A percentile compares a stretch with the other conserved stretches of the same genome.
These are phyloP conservation scores for Zymoseptoria passerinii DNA, from an alignment of 2,329 filamentous ascomycete genomes.

Conservation along the genomic window DNA sequence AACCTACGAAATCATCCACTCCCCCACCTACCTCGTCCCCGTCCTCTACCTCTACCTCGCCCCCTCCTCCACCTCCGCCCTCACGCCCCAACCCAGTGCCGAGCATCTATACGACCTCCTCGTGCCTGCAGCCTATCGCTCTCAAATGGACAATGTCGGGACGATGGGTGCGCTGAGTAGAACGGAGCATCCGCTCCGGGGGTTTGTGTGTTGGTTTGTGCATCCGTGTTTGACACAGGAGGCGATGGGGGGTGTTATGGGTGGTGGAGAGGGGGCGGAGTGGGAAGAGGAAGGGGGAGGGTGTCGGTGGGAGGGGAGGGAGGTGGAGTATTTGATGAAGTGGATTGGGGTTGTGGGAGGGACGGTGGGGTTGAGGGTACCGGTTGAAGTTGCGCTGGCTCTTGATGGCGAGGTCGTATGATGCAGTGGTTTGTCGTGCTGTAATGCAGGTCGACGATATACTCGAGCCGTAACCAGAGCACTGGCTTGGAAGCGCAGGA, in stretches of 20 bases:
- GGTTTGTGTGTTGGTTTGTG: conserved; percentile 74
- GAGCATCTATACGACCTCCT: conserved; percentile 31
- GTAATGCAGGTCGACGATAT: conserved; percentile 47
- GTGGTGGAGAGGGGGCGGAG: conserved; percentile 7
- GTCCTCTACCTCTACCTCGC: conserved; percentile 33
- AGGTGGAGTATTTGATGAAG: conserved; percentile 66
- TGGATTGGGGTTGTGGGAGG: conserved; percentile 86
- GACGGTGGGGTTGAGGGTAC: conserved; percentile 59
- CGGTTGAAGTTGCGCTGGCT: conserved; percentile 14
- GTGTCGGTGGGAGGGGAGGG: conserved; percentile 26
- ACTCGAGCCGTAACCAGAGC: conserved; percentile 29
- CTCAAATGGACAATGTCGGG: conserved; percentile 28
- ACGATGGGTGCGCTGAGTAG: conserved; percentile 26
- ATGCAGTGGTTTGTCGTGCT: background rate
- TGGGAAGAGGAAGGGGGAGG: background rate
- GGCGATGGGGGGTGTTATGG: conserved; percentile 54
- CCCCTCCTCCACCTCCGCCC: background rate
- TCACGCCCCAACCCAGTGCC: background rate
- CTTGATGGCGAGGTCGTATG: background rate
- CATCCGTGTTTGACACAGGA: conserved; percentile 87
- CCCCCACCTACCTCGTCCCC: conserved; percentile 38
- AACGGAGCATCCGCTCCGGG: conserved; percentile 70
- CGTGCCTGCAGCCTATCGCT: conserved; percentile 28
- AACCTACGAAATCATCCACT: conserved; percentile 36
- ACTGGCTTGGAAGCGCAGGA: background rate